Evolutionary conservation across 164 flowering plant species (phyloP).

Genomic region (Aristolochia fimbriata): DNA sequence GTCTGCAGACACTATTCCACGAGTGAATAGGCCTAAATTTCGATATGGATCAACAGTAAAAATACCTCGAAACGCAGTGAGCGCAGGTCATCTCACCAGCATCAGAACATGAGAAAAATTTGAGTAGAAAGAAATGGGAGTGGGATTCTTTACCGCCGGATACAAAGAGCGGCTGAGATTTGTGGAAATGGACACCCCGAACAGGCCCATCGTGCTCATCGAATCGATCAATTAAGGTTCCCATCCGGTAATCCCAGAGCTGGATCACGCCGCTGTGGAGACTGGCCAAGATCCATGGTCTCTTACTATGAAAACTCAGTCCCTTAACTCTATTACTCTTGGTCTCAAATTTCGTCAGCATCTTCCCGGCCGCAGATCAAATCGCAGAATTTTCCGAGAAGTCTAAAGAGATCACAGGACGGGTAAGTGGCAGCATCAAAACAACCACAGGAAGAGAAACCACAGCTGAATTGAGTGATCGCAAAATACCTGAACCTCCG

Average conservation of each 20-base stretch:
- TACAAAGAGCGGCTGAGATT: conserved; percentile 82
- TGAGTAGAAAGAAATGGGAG: not conserved
- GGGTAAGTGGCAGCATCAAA: too few relatives aligned
- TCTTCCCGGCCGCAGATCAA: conserved; percentile 12
- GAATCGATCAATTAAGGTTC: conserved; percentile 78
- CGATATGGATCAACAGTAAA: not conserved
- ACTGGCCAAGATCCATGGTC: conserved; percentile 96
- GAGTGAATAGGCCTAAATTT: not conserved
- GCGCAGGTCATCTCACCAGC: not conserved
- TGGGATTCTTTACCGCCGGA: conserved; percentile 58
- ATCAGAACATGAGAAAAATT: not conserved
- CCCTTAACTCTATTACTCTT: conserved; percentile 96
- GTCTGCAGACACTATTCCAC: not conserved
- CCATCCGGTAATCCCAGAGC: conserved; percentile 97
- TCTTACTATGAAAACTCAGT: conserved; percentile 77
- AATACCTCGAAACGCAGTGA: not conserved
- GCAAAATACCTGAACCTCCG: too few relatives aligned
- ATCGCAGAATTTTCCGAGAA: too few relatives aligned
- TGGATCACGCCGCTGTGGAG: conserved; percentile 97
- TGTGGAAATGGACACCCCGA: conserved; percentile 88
- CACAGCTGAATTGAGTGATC: too few relatives aligned
- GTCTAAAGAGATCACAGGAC: too few relatives aligned
- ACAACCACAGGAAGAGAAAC: too few relatives aligned
- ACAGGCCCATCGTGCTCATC: conserved; percentile 97
- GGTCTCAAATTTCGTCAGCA: conserved; percentile 96